These are phyloP conservation scores for Ustilago tritici DNA, from an alignment of 1,284 basidiomycete species.

Conservation along the genomic window DNA sequence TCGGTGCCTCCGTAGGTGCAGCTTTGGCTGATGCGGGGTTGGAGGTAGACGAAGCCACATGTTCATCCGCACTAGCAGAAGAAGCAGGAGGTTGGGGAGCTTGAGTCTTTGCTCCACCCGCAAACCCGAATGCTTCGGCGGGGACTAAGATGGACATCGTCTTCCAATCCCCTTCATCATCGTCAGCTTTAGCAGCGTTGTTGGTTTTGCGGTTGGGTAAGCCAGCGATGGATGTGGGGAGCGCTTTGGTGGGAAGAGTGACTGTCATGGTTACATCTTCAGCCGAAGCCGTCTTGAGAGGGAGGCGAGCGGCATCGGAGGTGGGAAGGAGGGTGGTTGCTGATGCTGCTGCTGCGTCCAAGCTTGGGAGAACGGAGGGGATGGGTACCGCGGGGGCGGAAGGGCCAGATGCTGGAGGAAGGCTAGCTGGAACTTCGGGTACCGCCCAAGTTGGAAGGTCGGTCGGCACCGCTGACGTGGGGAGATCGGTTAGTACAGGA, in stretches of 20 bases:
- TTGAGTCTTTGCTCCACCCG: constrained; percentile 22
- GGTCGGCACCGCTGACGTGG: neutral
- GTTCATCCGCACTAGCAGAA: constrained; percentile 11
- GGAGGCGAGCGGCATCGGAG: constrained; percentile 12
- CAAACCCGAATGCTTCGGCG: constrained; percentile 31
- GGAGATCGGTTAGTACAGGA: constrained; percentile 11
- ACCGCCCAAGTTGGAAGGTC: neutral
- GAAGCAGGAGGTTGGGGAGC: constrained; percentile 12
- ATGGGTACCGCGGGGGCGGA: constrained; percentile 4
- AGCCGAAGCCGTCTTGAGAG: constrained; percentile 4
- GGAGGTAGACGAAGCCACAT: constrained; percentile 1
- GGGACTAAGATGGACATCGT: constrained; percentile 52
- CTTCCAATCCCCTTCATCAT: constrained; percentile 28
- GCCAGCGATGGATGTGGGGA: constrained; percentile 24
- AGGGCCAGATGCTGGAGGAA: constrained; percentile 7
- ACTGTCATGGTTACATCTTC: constrained; percentile 40
- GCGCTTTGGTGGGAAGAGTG: constrained; percentile 30
- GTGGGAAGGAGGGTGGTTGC: constrained; percentile 25
- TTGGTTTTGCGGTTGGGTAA: constrained; percentile 18
- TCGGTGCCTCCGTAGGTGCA: constrained; percentile 11
- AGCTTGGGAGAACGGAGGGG: constrained; percentile 10
- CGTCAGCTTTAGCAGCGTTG: constrained; percentile 2
- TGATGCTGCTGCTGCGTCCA: constrained; percentile 26
- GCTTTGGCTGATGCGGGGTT: neutral
- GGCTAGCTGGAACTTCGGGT: neutral